Evolutionary conservation across 305 asterid genomes (phyloP), one percentile per base, ranked within the genome.

Genomic region (Fraxinus sp.): DNA sequence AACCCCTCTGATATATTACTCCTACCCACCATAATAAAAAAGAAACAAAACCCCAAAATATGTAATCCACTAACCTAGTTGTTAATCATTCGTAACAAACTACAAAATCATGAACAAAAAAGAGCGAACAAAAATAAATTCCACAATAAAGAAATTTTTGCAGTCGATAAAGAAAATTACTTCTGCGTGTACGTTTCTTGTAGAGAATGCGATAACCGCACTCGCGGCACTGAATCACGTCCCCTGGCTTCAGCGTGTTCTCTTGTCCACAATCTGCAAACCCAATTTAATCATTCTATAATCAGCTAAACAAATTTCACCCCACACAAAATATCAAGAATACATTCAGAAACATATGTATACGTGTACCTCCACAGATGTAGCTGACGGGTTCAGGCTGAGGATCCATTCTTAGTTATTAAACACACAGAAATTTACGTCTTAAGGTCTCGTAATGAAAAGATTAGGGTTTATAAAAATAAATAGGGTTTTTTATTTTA

Each of bases 171-270:
- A 28, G 22, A 66, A 7, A 72, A 82, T 20, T 93, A 93, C 97
- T 92, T 90, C 94, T 84, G 83, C 97, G 97, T 79, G 97, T 92
- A 13, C 98, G 95, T 81, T 95, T 95, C 95, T 95, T 95, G 92
- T 94, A 95, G 52, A 95, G 94, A 82, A 95, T 93, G 43, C 98
- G 97, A 70, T 95, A 93, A 43, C 97, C 96, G 55, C 99, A 95
- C 68, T 94, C 97, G 52, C 97, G 90, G 86, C 98, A 95, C 92
- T 91, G 98, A 80, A 95, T 92, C 90, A 92, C 98, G 84, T 94
- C 97, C 30, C 94, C 97, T 5, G 90, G 87, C 85, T 93, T 95
- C 89, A 93, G 89, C 0, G 91, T 92, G 87, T 93, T 94, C 83
- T 95, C 99, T 79, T 95, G 97, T 1, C 97, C 97, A 81, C 99